These are phyloP conservation scores for Physcia stellaris DNA, from an alignment of 495 filamentous ascomycete species.

Conservation along the genomic window DNA sequence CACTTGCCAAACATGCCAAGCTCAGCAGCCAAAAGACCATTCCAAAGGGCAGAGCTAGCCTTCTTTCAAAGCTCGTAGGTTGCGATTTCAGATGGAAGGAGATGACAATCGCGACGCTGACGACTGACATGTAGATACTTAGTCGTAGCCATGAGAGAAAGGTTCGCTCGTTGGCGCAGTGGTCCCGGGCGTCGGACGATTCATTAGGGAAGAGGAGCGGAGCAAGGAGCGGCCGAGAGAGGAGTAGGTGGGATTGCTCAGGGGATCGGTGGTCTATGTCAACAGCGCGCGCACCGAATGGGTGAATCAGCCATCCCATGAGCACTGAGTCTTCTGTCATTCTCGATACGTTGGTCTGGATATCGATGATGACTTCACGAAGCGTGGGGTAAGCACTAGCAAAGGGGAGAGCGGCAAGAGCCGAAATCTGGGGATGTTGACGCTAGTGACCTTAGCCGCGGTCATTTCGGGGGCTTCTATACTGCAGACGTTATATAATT, in stretches of 20 bases:
- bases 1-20: slow-evolving; percentile 57
- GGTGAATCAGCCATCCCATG: too few relatives aligned
- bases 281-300: neutral
- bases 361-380: too few relatives aligned
- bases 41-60: slow-evolving; percentile 71
- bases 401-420: too few relatives aligned
- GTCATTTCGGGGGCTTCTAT: too few relatives aligned
- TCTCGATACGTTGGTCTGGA: too few relatives aligned
- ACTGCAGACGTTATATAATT: too few relatives aligned
- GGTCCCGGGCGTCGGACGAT: slow-evolving; percentile 68
- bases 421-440: too few relatives aligned
- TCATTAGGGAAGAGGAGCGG: slow-evolving; percentile 82
- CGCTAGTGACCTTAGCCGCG: too few relatives aligned
- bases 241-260: slow-evolving; percentile 45
- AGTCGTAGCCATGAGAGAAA: slow-evolving; percentile 94
- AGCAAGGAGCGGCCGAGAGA: slow-evolving; percentile 55
- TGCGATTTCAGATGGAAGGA: slow-evolving; percentile 78
- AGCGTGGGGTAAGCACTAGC: too few relatives aligned
- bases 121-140: slow-evolving; percentile 79
- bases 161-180: slow-evolving; percentile 45
- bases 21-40: slow-evolving; percentile 78
- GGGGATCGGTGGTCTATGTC: too few relatives aligned
- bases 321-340: too few relatives aligned
- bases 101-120: slow-evolving; percentile 76
- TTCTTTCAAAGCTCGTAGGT: slow-evolving; percentile 54